Evolutionary conservation across 768 basidiomycete genomes (phyloP).

Genomic region (Galerina sulciceps): DNA sequence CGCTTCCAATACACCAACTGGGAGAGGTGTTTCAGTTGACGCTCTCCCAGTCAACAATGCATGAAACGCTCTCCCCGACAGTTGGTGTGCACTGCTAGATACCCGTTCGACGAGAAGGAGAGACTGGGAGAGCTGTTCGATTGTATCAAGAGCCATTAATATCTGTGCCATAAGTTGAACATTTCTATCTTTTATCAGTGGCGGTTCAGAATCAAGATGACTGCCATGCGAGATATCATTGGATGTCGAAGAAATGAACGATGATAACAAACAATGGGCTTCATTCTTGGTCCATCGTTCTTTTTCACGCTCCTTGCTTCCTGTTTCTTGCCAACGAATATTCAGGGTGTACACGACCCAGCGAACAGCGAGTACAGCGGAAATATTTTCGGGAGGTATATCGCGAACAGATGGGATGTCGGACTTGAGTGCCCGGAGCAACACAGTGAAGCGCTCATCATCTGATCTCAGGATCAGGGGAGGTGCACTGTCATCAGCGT

Average conservation of each 20-base stretch:
- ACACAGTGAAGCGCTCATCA: conserved; percentile 54
- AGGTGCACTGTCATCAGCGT: conserved; percentile 31
- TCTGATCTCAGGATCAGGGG: conserved; percentile 55
- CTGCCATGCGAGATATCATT: neutral
- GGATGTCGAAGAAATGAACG: conserved; percentile 42
- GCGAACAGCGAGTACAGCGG: conserved; percentile 60
- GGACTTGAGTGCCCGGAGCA: conserved; percentile 62
- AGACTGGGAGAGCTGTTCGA: conserved; percentile 64
- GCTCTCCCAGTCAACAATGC: conserved; percentile 42
- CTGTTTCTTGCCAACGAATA: conserved; percentile 51
- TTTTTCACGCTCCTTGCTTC: conserved; percentile 60
- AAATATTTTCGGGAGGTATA: conserved; percentile 49
- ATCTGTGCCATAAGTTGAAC: conserved; percentile 73
- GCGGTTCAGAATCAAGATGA: conserved; percentile 21
- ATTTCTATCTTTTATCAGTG: conserved; percentile 58
- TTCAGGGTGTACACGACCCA: conserved; percentile 62
- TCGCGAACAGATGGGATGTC: conserved; percentile 50
- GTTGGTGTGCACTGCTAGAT: conserved; percentile 46
- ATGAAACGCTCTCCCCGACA: conserved; percentile 71
- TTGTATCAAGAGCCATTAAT: conserved; percentile 58
- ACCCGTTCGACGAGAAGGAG: conserved; percentile 57
- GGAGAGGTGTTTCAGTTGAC: conserved; percentile 25
- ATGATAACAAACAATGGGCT: conserved; percentile 59
- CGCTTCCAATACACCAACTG: conserved; percentile 49
- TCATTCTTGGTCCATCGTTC: conserved; percentile 75